Percentiles rank a stretch among this genome's conserved stretches.
Evolutionary conservation across 352 stramenopile genomes (phyloP).

Genomic region (Globisporangium ultimum): DNA sequence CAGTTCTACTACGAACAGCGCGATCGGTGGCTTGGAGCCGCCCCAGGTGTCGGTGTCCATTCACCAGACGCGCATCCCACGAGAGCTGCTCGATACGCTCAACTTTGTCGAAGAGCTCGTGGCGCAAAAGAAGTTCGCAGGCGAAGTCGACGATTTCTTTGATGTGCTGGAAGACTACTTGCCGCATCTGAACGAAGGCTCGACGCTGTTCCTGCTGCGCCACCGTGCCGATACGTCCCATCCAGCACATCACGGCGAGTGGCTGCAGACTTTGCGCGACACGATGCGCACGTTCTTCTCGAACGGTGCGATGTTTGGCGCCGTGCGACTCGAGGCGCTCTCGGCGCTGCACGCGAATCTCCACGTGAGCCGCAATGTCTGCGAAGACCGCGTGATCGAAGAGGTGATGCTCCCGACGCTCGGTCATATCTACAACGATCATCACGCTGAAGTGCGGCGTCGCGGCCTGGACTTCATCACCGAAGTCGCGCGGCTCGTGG

Average conservation of each 20-base stretch:
- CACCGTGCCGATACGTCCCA: slow-evolving; percentile 61
- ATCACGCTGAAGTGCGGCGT: slow-evolving; percentile 48
- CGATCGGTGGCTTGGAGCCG: not conserved
- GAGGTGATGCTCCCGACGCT: slow-evolving; percentile 76
- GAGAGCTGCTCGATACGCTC: slow-evolving; percentile 76
- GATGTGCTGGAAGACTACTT: slow-evolving; percentile 73
- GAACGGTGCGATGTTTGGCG: slow-evolving; percentile 31
- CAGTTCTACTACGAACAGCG: not conserved
- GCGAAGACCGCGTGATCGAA: slow-evolving; percentile 83
- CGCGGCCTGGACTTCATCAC: slow-evolving; percentile 64
- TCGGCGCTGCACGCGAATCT: slow-evolving; percentile 70
- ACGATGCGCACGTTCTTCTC: slow-evolving; percentile 67
- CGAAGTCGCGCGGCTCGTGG: slow-evolving; percentile 62
- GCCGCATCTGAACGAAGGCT: slow-evolving; percentile 50
- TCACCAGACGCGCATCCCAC: slow-evolving; percentile 70
- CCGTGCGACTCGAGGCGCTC: slow-evolving; percentile 67
- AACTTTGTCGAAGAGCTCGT: slow-evolving; percentile 75
- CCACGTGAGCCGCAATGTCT: slow-evolving; percentile 73
- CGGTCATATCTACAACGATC: slow-evolving; percentile 67
- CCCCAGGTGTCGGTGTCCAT: slow-evolving; percentile 41
- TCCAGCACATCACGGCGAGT: slow-evolving; percentile 64
- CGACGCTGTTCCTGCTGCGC: slow-evolving; percentile 56
- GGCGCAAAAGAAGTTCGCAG: slow-evolving; percentile 47
- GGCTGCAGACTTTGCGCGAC: slow-evolving; percentile 52
- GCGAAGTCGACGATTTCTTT: slow-evolving; percentile 73